Evolutionary conservation across 768 basidiomycete species (phyloP).

Genomic region (Kwoniella dejecticola): DNA sequence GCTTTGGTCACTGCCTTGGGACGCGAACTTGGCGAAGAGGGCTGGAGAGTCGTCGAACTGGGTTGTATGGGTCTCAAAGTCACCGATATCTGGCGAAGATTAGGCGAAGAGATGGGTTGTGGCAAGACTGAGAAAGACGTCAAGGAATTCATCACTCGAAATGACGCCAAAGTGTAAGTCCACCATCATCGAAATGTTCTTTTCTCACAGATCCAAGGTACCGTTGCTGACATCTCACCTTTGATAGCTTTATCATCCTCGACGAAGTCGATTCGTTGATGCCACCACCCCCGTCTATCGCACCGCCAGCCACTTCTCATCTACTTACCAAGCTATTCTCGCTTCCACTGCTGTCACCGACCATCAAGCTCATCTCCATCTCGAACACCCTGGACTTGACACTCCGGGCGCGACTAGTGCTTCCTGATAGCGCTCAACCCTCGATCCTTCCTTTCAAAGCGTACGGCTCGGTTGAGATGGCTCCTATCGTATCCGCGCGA

Average conservation of each 20-base stretch:
- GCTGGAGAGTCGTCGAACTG: slow-evolving; percentile 48
- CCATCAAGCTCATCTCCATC: slow-evolving; percentile 54
- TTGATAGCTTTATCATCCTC: slow-evolving; percentile 51
- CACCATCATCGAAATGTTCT: neutral
- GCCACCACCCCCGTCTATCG: slow-evolving; percentile 39
- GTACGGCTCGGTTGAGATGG: slow-evolving; percentile 52
- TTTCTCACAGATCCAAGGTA: neutral
- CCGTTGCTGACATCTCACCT: neutral
- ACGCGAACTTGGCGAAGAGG: slow-evolving; percentile 26
- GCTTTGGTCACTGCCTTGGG: slow-evolving; percentile 51
- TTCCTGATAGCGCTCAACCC: slow-evolving; percentile 45
- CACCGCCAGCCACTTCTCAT: slow-evolving; percentile 45
- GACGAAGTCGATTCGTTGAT: slow-evolving; percentile 56
- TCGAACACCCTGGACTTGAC: slow-evolving; percentile 57
- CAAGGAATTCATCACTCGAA: slow-evolving; percentile 10
- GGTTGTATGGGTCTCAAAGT: slow-evolving; percentile 55
- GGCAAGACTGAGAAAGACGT: slow-evolving; percentile 38
- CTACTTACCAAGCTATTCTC: slow-evolving; percentile 53
- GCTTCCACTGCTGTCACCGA: slow-evolving; percentile 40
- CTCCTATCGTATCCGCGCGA: slow-evolving; percentile 51
- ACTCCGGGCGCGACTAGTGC: slow-evolving; percentile 48
- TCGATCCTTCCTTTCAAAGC: slow-evolving; percentile 53
- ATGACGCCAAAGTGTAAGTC: slow-evolving; percentile 1
- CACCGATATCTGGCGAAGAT: slow-evolving; percentile 47
- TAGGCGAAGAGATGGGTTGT: slow-evolving; percentile 45